Percentiles rank a stretch among this genome's conserved stretches.
Evolutionary conservation across 2,329 filamentous ascomycete species (phyloP).

Genomic region (Aspergillus neoniger): DNA sequence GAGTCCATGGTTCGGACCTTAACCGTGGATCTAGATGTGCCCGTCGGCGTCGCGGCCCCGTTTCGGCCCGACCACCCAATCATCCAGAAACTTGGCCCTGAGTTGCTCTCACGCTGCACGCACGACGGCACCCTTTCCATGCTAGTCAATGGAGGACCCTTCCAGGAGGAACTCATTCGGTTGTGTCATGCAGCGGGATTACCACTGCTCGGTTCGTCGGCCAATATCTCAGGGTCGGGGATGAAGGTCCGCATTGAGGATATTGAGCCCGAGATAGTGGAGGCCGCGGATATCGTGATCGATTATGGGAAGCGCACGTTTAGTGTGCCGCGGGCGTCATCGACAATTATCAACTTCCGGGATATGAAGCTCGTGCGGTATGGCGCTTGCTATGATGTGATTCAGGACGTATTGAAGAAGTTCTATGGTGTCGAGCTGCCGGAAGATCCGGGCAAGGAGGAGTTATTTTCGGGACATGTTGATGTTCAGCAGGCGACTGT

Average conservation of each 20-base stretch:
- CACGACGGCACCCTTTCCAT: slow-evolving; percentile 29
- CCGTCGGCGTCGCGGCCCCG: slow-evolving; percentile 29
- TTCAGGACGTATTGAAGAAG: slow-evolving; percentile 27
- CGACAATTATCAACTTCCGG: slow-evolving; percentile 34
- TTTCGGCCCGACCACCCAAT: slow-evolving; percentile 27
- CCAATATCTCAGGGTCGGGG: slow-evolving; percentile 35
- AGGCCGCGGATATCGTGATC: slow-evolving; percentile 33
- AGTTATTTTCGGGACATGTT: slow-evolving; percentile 20
- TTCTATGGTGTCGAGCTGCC: slow-evolving; percentile 24
- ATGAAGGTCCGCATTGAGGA: slow-evolving; percentile 29
- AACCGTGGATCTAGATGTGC: slow-evolving; percentile 29
- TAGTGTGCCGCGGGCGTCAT: slow-evolving; percentile 26
- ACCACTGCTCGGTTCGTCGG: slow-evolving; percentile 32
- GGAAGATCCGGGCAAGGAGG: slow-evolving; percentile 21
- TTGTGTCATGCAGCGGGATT: slow-evolving; percentile 23
- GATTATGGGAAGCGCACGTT: slow-evolving; percentile 35
- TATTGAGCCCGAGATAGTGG: slow-evolving; percentile 32
- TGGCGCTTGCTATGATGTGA: slow-evolving; percentile 29
- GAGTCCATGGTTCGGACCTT: slow-evolving; percentile 24
- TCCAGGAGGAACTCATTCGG: slow-evolving; percentile 31
- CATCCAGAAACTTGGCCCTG: slow-evolving; percentile 17
- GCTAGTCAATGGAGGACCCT: slow-evolving; percentile 28
- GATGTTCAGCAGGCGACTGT: not conserved
- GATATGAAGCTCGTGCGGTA: slow-evolving; percentile 27
- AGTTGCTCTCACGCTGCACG: slow-evolving; percentile 19